phyloP scores from a whole-genome alignment of 306 rosid species.

The Senna tora region DNA sequence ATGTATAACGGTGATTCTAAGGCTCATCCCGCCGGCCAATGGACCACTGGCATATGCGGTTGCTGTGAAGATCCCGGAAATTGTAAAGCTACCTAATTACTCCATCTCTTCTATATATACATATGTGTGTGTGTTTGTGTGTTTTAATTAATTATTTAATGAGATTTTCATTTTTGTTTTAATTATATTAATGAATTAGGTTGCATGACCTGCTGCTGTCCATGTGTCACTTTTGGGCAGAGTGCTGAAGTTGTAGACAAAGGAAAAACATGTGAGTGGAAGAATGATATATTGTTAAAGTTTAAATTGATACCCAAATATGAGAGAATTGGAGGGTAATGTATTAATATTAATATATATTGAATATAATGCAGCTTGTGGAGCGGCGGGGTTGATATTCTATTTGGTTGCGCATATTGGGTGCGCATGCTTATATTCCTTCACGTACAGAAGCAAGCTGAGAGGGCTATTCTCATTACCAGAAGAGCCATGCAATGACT shows the following conservation, averaged over 20 bases:
- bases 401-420: background rate
- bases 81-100: conserved; percentile 28
- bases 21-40: conserved; percentile 28
- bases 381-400: conserved; percentile 12
- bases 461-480: conserved; percentile 37
- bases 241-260: conserved; percentile 43
- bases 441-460: conserved; percentile 39
- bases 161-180: background rate
- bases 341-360: background rate
- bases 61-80: conserved; percentile 44
- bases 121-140: too few relatives aligned
- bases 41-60: conserved; percentile 46
- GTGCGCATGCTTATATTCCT: conserved; percentile 31
- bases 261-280: conserved; percentile 44
- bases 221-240: conserved; percentile 36
- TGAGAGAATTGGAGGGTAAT: too few relatives aligned
- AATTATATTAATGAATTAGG: conserved; percentile 36
- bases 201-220: conserved; percentile 41
- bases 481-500: conserved; percentile 43
- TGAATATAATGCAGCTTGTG: conserved; percentile 43
- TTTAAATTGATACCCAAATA: too few relatives aligned
- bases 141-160: too few relatives aligned
- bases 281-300: background rate
- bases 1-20: conserved; percentile 33
- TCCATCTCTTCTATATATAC: too few relatives aligned